Conservation (phyloP, 2,329 filamentous ascomycete genomes). For the Aureobasidium sp. region DNA sequence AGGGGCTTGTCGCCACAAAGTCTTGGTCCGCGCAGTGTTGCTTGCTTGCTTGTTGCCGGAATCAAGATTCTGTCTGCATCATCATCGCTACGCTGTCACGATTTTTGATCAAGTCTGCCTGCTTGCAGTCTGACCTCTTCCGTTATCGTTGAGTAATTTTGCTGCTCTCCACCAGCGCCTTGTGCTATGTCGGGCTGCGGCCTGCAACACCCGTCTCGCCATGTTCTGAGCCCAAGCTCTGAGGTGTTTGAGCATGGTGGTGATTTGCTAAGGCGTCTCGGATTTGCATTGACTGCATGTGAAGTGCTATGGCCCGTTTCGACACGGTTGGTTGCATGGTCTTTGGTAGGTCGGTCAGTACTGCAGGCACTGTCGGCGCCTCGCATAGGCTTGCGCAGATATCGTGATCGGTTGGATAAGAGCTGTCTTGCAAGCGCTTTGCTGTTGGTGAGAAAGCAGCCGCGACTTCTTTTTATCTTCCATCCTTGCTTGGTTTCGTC, state of each 20-base stretch:
- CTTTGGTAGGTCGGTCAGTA: background rate
- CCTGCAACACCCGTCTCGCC: background rate
- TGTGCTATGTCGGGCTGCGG: background rate
- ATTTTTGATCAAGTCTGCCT: background rate
- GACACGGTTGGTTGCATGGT: background rate
- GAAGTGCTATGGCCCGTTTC: background rate
- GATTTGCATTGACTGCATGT: background rate
- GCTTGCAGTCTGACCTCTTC: background rate
- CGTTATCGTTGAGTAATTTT: background rate
- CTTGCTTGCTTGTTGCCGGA: constrained; percentile 12
- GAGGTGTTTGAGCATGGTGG: background rate
- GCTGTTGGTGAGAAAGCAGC: background rate
- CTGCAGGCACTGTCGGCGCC: background rate
- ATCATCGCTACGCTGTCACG: background rate
- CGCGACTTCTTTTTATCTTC: background rate
- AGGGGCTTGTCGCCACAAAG: constrained; percentile 12
- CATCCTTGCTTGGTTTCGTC: background rate
- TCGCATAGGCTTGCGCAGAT: background rate
- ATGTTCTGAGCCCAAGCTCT: background rate
- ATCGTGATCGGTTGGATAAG: background rate
- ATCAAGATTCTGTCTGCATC: background rate
- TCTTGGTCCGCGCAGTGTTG: constrained; percentile 8
- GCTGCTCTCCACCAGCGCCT: background rate
- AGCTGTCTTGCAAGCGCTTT: background rate
- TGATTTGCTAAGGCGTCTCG: background rate